These are phyloP conservation scores for Tulasnella sp. DNA, from an alignment of 768 basidiomycete genomes.

Conservation along the genomic window DNA sequence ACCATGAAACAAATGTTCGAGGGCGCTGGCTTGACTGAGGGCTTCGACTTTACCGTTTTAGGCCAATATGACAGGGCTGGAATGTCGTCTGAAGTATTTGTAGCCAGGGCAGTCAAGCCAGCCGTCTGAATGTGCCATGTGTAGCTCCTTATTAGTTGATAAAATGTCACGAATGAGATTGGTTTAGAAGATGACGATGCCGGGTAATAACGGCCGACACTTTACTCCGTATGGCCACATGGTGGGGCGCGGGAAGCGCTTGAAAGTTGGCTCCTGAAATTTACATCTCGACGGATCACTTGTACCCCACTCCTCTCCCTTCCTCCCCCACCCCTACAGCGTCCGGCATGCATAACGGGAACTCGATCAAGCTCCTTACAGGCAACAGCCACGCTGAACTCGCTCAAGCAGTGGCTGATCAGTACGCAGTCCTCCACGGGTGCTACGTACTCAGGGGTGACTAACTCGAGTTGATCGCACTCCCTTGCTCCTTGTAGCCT, in stretches of 20 bases:
- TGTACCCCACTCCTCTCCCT: not conserved
- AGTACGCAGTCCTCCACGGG: constrained; percentile 55
- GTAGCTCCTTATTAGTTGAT: not conserved
- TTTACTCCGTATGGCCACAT: not conserved
- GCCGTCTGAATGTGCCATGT: not conserved
- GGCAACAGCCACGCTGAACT: constrained; percentile 93
- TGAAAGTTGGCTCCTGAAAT: not conserved
- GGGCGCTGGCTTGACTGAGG: constrained; percentile 37
- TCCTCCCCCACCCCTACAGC: not conserved
- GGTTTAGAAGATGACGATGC: not conserved
- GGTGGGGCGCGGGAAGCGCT: not conserved
- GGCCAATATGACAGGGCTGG: not conserved
- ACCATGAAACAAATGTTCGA: constrained; percentile 42
- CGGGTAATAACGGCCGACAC: not conserved
- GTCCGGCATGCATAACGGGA: constrained; percentile 20
- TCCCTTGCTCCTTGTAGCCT: constrained; percentile 60
- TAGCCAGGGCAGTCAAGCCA: not conserved
- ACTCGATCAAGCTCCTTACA: constrained; percentile 22
- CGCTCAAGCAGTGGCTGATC: constrained; percentile 88
- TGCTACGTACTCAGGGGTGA: not conserved
- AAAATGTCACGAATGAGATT: not conserved
- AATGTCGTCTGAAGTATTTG: not conserved
- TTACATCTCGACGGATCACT: not conserved
- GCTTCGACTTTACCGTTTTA: not conserved
- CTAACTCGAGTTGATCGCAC: constrained; percentile 24